Base-by-base conservation (phyloP, 1,139 yeast genomes). In the Pichia sp. region DNA sequence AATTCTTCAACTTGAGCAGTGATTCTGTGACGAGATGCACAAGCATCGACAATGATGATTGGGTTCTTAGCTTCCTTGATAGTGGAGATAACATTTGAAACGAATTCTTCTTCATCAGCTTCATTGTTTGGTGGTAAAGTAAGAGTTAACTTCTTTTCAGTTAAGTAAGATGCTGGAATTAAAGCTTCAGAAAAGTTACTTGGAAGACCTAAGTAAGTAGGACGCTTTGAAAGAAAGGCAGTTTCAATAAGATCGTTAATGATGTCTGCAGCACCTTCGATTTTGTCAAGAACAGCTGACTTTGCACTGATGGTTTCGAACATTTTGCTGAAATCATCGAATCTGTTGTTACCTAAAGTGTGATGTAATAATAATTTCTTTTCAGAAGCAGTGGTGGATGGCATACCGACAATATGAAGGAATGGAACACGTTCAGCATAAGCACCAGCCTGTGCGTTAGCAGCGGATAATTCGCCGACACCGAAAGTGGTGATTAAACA, bases 161-260 rank as follows among this genome's bases (percentile, higher is more conserved):
- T 71, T 62, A 86, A 74, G 54, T 76, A 67, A 34, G 68, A 63
- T 19, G 79, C 75, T 39, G 84, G 81, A 41, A 87, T 83, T 48
- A 63, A 68, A 60, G 74, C 72, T 62, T 85, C 90, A 50, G 85
- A 85, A 66, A 86, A 74, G 72, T 88, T 87, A 51, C 93, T 85
- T 57, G 96, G 96, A 52, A 87, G 68, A 38, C 88, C 95, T 58
- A 88, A 67, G 70, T 88, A 88, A 22, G 85, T 94, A 28, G 96
- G 95, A 68, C 90, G 80, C 67, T 86, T 94, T 60, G 76, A 70
- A 47, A 81, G 69, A 68, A 77, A 82, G 37, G 94, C 91, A 53
- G 77, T 79, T 65, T 84, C 76, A 63, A 88, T 80, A 59, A 89
- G 81, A 59, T 84, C 76, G 70, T 88, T 95, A 57, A 88, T 79